Conservation (phyloP, 2,329 filamentous ascomycete genomes). For the Penicillium hordei region DNA sequence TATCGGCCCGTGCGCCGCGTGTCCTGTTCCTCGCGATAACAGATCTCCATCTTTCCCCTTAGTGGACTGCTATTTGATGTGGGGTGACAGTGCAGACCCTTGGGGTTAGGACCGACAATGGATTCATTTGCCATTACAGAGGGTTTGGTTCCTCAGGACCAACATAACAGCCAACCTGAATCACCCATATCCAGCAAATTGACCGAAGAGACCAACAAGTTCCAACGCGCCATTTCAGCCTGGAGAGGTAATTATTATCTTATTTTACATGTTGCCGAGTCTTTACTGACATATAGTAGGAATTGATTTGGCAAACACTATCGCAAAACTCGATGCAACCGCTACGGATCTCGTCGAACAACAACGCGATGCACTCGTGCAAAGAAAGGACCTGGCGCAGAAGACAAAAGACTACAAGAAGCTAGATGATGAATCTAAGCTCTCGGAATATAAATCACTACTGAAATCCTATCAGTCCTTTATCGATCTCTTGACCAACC, state of each 20-base stretch:
- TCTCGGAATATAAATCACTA: conserved; percentile 83
- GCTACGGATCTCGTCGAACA: conserved; percentile 94
- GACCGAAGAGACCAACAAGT: conserved; percentile 76
- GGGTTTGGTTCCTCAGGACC: conserved; percentile 36
- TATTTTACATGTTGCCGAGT: not conserved
- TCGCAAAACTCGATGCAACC: conserved; percentile 83
- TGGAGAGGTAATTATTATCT: conserved; percentile 75
- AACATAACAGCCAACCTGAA: conserved; percentile 28
- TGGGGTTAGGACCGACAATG: conserved; percentile 34
- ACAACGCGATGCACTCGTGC: conserved; percentile 91
- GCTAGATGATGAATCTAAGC: conserved; percentile 81
- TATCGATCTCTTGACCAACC: conserved; percentile 92
- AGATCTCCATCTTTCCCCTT: conserved; percentile 19
- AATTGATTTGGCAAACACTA: conserved; percentile 80
- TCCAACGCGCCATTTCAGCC: conserved; percentile 90
- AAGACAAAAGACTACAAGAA: conserved; percentile 99
- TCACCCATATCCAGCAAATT: conserved; percentile 30
- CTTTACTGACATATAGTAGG: conserved; percentile 51
- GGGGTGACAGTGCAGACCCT: conserved; percentile 26
- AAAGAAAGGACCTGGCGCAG: conserved; percentile 95
- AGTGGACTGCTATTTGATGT: conserved; percentile 24
- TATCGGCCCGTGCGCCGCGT: conserved; percentile 35
- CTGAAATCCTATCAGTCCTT: conserved; percentile 97
- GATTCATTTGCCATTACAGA: conserved; percentile 47
- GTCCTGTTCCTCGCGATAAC: conserved; percentile 25